A percentile compares a stretch with the other conserved stretches of the same genome.
Evolutionary conservation across 352 stramenopile genomes (phyloP).

Genomic region (Phytophthora lateralis): DNA sequence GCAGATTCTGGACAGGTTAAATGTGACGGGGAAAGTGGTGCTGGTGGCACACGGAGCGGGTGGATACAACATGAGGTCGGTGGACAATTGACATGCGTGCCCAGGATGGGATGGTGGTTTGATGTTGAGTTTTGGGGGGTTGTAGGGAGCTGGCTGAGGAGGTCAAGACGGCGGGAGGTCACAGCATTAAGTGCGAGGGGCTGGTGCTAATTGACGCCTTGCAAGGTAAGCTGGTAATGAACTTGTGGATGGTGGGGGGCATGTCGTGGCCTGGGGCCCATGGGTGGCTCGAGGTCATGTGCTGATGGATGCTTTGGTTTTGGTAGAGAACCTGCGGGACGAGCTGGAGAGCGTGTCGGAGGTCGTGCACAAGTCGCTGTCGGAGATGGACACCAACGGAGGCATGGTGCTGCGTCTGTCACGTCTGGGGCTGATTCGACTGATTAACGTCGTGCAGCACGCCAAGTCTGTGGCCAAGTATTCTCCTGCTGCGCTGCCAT

Average conservation of each 20-base stretch:
- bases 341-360: slow-evolving; percentile 75
- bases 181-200: slow-evolving; percentile 47
- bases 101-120: neutral
- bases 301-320: slow-evolving; percentile 1
- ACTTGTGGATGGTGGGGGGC: neutral
- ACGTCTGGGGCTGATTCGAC: slow-evolving; percentile 65
- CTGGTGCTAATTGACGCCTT: slow-evolving; percentile 78
- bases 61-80: slow-evolving; percentile 78
- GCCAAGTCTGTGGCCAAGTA: slow-evolving; percentile 65
- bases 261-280: no score
- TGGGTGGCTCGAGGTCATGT: neutral
- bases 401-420: slow-evolving; percentile 59
- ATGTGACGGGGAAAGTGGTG: slow-evolving; percentile 61
- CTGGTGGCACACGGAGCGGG: slow-evolving; percentile 76
- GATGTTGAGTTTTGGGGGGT: slow-evolving; percentile 14
- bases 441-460: slow-evolving; percentile 70
- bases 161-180: slow-evolving; percentile 28
- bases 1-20: slow-evolving; percentile 59
- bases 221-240: slow-evolving; percentile 37
- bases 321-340: slow-evolving; percentile 56
- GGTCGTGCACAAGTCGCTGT: slow-evolving; percentile 53
- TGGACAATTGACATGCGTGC: slow-evolving; percentile 12
- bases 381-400: slow-evolving; percentile 66
- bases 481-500: slow-evolving; percentile 52
- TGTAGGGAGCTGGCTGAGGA: slow-evolving; percentile 47